Evolutionary conservation across 1,284 basidiomycete species (phyloP), one percentile per base, ranked within the genome.

Genomic region (Nidula niveotomentosa): DNA sequence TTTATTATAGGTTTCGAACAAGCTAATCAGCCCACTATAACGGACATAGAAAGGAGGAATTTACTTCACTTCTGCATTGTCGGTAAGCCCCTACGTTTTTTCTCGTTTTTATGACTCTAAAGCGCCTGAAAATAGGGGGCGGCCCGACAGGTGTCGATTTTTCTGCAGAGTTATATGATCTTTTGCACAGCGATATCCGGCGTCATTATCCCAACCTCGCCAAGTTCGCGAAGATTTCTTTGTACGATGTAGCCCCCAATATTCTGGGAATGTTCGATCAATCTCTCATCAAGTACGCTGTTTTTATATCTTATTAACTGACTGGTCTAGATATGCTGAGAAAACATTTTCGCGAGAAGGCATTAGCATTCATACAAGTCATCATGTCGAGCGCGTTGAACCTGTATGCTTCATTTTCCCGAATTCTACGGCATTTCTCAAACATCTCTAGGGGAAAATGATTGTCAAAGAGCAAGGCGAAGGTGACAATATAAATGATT

Each of bases 121-220:
- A 23, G 5, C 23, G 5, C 23, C 23, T 23, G 23, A 23, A 23
- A 23, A 6, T 39, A 85, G 84, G 84, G n/a, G 87, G 86, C 39
- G 88, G 87, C 10, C 87, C 86, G 1, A 89, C 87, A 6, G 92
- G 92, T 2, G 86, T 93, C 53, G 93, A 94, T 69, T 93, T 94
- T 62, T 83, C 90, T 0, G 92, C 93, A 7, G 94, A 96, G 69
- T 70, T 97, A 54, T 86, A 92, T 58, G 94, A 97, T 68, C 78
- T 96, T 44, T 77, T 95, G 53, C 84, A 85, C 55, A 80, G 85
- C 33, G 94, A 97, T 59, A 81, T 95, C 5, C 66, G 77, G n/a
- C 72, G 74, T 43, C 77, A 87, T 61, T 91, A 86, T 63, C 88
- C 89, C 3, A 64, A 74, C 2, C 76, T 93, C 54, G 80, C 84